These are phyloP conservation scores for Rhizophora apiculata DNA, from an alignment of 345 rosid species.

Conservation along the genomic window DNA sequence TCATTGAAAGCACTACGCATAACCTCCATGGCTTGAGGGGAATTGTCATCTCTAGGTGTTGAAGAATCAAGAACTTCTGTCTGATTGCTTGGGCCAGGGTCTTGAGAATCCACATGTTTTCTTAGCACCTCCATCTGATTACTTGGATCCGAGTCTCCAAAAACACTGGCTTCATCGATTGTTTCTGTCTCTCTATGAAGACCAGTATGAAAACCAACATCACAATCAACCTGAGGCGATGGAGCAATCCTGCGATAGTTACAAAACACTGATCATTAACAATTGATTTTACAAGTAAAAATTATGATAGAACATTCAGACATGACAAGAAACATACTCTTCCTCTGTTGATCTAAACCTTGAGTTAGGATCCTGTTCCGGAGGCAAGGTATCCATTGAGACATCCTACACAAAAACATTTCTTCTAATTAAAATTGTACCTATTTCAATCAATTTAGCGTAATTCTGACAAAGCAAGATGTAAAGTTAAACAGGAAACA, in stretches of 20 bases:
- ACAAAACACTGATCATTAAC: neutral
- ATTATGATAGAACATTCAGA: neutral
- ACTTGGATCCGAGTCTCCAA: conserved; percentile 25
- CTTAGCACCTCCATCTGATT: conserved; percentile 28
- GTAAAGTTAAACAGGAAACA: neutral
- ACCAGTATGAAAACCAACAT: conserved; percentile 2
- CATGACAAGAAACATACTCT: conserved; percentile 37
- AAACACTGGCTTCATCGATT: neutral
- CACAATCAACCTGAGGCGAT: conserved; percentile 18
- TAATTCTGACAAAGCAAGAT: neutral
- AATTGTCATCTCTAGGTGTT: conserved; percentile 13
- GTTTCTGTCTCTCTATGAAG: conserved; percentile 11
- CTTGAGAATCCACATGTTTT: conserved; percentile 15
- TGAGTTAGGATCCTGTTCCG: conserved; percentile 23
- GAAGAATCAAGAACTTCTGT: conserved; percentile 27
- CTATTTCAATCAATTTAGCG: no score
- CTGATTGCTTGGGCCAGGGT: conserved; percentile 34
- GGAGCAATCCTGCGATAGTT: conserved; percentile 27
- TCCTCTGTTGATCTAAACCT: conserved; percentile 28
- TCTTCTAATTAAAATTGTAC: no score
- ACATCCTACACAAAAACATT: conserved; percentile 39
- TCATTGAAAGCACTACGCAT: conserved; percentile 50
- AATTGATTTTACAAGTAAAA: neutral
- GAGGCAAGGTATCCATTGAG: conserved; percentile 15
- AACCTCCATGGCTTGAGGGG: conserved; percentile 56